Evolutionary conservation across 768 basidiomycete genomes (phyloP), one percentile per base, ranked within the genome.

Genomic region (Gautieria morchelliformis): DNA sequence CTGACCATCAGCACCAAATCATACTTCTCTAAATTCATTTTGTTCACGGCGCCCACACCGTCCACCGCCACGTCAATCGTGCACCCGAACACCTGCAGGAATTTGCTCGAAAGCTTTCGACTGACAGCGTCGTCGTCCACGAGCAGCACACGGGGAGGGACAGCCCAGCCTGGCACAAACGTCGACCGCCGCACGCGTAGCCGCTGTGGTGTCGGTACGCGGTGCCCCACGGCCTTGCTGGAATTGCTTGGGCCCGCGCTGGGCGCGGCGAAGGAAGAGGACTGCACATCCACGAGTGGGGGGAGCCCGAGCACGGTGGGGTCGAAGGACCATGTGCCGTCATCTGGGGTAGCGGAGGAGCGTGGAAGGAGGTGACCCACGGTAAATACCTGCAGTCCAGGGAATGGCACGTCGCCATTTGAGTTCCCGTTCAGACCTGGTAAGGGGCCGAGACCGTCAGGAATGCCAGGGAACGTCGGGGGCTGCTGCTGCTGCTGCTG

Each of bases 111-210:
- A 58, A 98, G 71, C 67, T 85, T 86, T 58, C 94, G 72, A 68
- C 87, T 93, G 27, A 98, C 93, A 5, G 85, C 85, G 65, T 98
- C 95, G 69, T 98, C 95, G 69, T 98, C 95, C 10, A 98, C 95
- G 8, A 98, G 78, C 52, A 97, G 69, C 56, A 98, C 93, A 0
- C 89, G 75, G 5, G 95, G 95, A 0, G 92, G 87, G 0, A 93
- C 88, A 0, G 89, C 87, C 92, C 92, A 94, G 1, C 86, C 89
- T 0, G 91, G 91, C 0, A 92, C 88, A 63, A 87, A 90, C 55
- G 88, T 85, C 59, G 86, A 83, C 46, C 88, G 71, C 9, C 90
- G 75, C 32, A 89, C 84, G 4, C 86, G 78, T 30, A 89, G 65
- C 7, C 52, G 62, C 49, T 56, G 56, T 12, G 51, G 51, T 40